A percentile compares a stretch with the other conserved stretches of the same genome.
phyloP scores from a whole-genome alignment of 2,329 filamentous ascomycete genomes.

The Pestalotiopsis sp. region DNA sequence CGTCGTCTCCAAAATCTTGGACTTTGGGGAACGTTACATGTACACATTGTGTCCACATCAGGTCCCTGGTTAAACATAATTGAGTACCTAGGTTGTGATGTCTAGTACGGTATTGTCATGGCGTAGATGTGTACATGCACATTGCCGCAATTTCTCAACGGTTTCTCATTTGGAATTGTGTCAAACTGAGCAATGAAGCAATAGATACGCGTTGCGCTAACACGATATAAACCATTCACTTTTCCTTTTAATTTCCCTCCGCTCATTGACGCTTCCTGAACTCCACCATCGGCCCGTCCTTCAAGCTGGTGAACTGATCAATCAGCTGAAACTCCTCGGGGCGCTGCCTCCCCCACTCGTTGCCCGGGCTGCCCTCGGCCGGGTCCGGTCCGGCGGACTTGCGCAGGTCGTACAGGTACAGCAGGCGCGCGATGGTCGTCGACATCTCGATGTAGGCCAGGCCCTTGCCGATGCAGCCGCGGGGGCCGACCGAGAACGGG shows the following conservation, averaged over 20 bases:
- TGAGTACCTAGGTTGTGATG: no score
- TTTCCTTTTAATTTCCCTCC: background rate
- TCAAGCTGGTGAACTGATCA: conserved; percentile 75
- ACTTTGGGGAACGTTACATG: background rate
- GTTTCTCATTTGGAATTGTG: background rate
- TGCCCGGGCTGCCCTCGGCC: conserved; percentile 50
- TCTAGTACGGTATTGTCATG: no score
- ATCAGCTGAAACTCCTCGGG: conserved; percentile 67
- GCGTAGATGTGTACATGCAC: no score
- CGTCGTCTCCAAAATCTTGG: background rate
- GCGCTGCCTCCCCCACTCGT: conserved; percentile 58
- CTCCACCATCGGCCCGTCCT: conserved; percentile 71
- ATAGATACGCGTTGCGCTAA: background rate
- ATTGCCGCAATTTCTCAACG: no score
- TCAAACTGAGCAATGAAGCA: background rate
- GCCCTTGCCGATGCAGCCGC: conserved; percentile 74
- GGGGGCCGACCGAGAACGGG: conserved; percentile 70
- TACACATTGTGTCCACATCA: no score
- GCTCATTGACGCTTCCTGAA: conserved; percentile 43
- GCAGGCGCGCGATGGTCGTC: conserved; percentile 60
- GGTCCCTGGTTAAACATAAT: no score
- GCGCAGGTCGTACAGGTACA: conserved; percentile 65
- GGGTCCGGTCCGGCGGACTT: conserved; percentile 52
- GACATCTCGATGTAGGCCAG: conserved; percentile 70
- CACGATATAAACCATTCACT: background rate